Percentiles rank a stretch among this genome's conserved stretches.
Conservation (phyloP, 1,139 yeast species). For the Nadsonia commutata region DNA sequence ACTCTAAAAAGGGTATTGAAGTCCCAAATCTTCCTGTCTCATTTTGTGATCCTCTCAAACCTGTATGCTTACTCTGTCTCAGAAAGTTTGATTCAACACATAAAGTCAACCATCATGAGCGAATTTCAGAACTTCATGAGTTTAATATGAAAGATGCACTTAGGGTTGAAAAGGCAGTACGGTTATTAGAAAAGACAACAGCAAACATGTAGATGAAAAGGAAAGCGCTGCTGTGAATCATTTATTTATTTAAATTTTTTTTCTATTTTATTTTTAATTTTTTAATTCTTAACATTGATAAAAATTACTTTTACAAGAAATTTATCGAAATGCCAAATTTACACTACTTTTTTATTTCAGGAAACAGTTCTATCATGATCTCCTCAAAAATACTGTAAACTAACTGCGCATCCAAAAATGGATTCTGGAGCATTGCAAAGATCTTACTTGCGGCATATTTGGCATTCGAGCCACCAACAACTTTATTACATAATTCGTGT, state of each 20-base stretch:
- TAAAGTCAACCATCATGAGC: neutral
- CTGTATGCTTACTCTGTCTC: neutral
- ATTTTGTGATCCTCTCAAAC: neutral
- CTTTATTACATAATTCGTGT: conserved; percentile 52
- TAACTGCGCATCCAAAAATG: conserved; percentile 50
- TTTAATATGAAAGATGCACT: neutral
- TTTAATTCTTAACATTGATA: no score
- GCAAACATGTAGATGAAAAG: no score
- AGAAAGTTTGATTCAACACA: neutral
- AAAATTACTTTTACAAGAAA: no score
- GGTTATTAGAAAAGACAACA: neutral
- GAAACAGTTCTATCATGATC: conserved; percentile 29
- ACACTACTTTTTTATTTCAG: conserved; percentile 1
- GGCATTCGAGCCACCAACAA: conserved; percentile 59
- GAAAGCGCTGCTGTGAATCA: no score
- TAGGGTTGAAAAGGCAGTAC: neutral
- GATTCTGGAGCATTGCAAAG: conserved; percentile 63
- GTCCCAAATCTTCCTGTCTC: no score
- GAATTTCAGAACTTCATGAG: neutral
- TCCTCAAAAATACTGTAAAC: conserved; percentile 43
- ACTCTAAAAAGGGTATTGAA: no score
- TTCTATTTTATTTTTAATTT: no score
- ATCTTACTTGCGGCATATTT: conserved; percentile 44
- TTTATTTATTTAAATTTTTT: no score
- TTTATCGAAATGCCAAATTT: no score